Evolutionary conservation across 768 basidiomycete genomes (phyloP).

Genomic region (Boletus rubroflammeus): DNA sequence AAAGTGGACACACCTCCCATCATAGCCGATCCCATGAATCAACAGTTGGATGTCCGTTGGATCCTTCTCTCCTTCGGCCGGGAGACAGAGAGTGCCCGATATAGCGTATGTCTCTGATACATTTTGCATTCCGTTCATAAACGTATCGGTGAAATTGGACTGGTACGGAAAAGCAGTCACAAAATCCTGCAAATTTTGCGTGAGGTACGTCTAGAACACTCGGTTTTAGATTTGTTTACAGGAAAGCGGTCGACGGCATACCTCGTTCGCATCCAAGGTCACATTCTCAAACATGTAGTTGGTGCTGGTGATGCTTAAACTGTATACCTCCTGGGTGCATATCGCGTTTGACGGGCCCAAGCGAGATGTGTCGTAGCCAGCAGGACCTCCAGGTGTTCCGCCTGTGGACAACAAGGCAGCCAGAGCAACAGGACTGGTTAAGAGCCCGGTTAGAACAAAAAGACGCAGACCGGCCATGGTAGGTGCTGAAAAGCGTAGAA

Average conservation of each 20-base stretch:
- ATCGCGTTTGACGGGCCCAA: neutral
- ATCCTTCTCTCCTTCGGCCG: neutral
- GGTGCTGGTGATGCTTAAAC: neutral
- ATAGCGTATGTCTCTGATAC: neutral
- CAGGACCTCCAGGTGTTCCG: neutral
- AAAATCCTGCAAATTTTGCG: neutral
- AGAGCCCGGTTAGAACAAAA: neutral
- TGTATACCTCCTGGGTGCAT: neutral
- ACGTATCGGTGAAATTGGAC: neutral
- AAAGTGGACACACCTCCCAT: neutral
- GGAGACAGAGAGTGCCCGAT: neutral
- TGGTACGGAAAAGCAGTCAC: neutral
- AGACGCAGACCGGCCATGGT: neutral
- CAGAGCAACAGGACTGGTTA: neutral
- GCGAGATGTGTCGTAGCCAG: neutral
- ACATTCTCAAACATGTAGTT: neutral
- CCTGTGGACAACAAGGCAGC: neutral
- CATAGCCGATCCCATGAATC: neutral
- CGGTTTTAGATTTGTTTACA: neutral
- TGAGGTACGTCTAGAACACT: neutral
- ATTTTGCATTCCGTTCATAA: neutral
- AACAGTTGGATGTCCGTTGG: neutral
- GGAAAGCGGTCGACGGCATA: neutral
- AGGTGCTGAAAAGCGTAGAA: neutral
- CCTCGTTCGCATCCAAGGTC: neutral